phyloP scores from a whole-genome alignment of 1,284 basidiomycete species.

The Coriolopsis trogii region DNA sequence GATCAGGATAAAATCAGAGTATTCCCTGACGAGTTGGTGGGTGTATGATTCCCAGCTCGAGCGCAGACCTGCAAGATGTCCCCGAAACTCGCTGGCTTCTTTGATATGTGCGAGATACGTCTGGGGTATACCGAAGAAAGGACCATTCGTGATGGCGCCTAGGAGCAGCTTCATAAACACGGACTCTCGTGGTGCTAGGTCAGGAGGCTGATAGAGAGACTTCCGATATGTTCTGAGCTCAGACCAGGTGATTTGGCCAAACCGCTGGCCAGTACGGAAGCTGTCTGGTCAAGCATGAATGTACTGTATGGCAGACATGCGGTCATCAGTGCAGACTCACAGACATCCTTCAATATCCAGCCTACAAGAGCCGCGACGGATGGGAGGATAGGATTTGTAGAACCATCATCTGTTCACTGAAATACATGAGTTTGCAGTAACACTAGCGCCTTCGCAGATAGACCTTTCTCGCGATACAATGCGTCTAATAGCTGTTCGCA shows the following conservation, averaged over 20 bases:
- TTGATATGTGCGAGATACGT: slow-evolving; percentile 54
- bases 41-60: slow-evolving; percentile 51
- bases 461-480: slow-evolving; percentile 36
- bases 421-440: not conserved
- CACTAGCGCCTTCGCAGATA: not conserved
- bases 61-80: slow-evolving; percentile 49
- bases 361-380: slow-evolving; percentile 14
- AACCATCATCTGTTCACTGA: not conserved
- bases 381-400: not conserved
- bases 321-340: slow-evolving; percentile 25
- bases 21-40: slow-evolving; percentile 51
- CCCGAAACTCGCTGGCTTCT: slow-evolving; percentile 49
- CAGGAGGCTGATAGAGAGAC: slow-evolving; percentile 18
- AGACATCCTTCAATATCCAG: slow-evolving; percentile 41
- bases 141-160: slow-evolving; percentile 41
- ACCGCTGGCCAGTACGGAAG: slow-evolving; percentile 47
- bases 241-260: slow-evolving; percentile 44
- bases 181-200: slow-evolving; percentile 20
- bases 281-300: slow-evolving; percentile 32
- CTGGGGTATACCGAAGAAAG: slow-evolving; percentile 56
- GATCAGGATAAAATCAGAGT: slow-evolving; percentile 55
- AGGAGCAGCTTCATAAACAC: slow-evolving; percentile 27
- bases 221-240: slow-evolving; percentile 33
- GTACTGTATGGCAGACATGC: not conserved
- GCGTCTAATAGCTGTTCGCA: slow-evolving; percentile 49